Percentiles rank a stretch among this genome's conserved stretches.
Evolutionary conservation across 192 early-diverging fungal genomes (phyloP).

Genomic region (Powellomyces hirtus): DNA sequence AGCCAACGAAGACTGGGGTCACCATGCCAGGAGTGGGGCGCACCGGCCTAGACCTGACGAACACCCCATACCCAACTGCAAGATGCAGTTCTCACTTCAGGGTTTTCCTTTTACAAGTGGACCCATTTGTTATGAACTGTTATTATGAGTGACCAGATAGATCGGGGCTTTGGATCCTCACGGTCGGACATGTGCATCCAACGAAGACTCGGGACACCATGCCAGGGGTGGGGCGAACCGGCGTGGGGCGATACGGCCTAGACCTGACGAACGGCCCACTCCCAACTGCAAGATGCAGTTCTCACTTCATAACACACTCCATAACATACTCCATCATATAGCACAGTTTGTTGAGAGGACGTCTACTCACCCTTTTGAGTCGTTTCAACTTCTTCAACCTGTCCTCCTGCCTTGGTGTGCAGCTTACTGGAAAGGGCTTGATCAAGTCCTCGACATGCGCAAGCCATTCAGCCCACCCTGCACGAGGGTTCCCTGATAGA

Average conservation of each 20-base stretch:
- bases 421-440: too few relatives aligned
- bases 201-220: too few relatives aligned
- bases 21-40: too few relatives aligned
- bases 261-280: background rate
- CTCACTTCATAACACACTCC: background rate
- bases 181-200: too few relatives aligned
- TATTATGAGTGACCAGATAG: too few relatives aligned
- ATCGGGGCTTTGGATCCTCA: too few relatives aligned
- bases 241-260: background rate
- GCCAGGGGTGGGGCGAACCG: too few relatives aligned
- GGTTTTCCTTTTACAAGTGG: too few relatives aligned
- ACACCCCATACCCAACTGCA: background rate
- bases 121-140: too few relatives aligned
- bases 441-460: too few relatives aligned
- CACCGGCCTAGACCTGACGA: background rate
- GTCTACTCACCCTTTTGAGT: background rate
- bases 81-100: background rate
- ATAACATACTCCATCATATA: background rate
- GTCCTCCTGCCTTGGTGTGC: background rate
- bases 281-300: background rate
- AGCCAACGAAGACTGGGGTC: too few relatives aligned
- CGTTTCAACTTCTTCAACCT: background rate
- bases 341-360: too few relatives aligned
- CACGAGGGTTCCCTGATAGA: background rate
- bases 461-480: background rate